Percentiles rank a stretch among this genome's conserved stretches.
Conservation (phyloP, 768 basidiomycete species). For the Suillus americanus region DNA sequence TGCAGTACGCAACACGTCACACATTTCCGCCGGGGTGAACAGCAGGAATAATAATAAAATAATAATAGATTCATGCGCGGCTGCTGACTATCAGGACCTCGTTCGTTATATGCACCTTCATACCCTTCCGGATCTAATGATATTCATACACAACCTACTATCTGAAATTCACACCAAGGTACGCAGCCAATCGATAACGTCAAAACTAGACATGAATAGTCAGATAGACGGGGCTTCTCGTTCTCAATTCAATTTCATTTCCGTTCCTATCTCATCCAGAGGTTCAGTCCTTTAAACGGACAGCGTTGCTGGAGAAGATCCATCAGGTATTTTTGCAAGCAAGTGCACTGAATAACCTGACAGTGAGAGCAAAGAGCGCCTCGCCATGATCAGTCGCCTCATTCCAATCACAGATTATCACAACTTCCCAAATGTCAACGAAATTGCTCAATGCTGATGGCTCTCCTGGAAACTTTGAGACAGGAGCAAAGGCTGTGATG, state of each 20-base stretch:
- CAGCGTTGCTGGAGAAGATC: slow-evolving; percentile 47
- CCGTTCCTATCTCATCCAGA: slow-evolving; percentile 55
- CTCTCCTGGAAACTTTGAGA: slow-evolving; percentile 62
- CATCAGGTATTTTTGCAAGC: slow-evolving; percentile 52
- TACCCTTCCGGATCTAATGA: slow-evolving; percentile 52
- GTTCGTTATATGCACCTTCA: slow-evolving; percentile 35
- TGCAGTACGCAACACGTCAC: slow-evolving; percentile 14
- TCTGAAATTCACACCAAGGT: slow-evolving; percentile 52
- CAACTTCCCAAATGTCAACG: slow-evolving; percentile 69
- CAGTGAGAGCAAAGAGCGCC: slow-evolving; percentile 36
- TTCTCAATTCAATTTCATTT: slow-evolving; percentile 67
- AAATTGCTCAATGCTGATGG: slow-evolving; percentile 68
- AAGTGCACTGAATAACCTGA: slow-evolving; percentile 46
- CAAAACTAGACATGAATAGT: not conserved
- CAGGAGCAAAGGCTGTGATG: slow-evolving; percentile 62
- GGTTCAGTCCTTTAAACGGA: slow-evolving; percentile 39
- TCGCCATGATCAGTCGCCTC: slow-evolving; percentile 8
- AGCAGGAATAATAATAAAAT: not conserved
- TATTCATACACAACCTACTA: slow-evolving; percentile 56
- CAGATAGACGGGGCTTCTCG: slow-evolving; percentile 54
- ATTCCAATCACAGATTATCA: slow-evolving; percentile 41
- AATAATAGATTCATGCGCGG: slow-evolving; percentile 46
- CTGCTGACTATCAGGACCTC: slow-evolving; percentile 19
- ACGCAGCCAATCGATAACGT: slow-evolving; percentile 14
- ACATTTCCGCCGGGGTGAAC: not conserved